A percentile compares a stretch with the other conserved stretches of the same genome.
Conservation (phyloP, 140 eudicot genomes). For the Stevia rebaudiana region DNA sequence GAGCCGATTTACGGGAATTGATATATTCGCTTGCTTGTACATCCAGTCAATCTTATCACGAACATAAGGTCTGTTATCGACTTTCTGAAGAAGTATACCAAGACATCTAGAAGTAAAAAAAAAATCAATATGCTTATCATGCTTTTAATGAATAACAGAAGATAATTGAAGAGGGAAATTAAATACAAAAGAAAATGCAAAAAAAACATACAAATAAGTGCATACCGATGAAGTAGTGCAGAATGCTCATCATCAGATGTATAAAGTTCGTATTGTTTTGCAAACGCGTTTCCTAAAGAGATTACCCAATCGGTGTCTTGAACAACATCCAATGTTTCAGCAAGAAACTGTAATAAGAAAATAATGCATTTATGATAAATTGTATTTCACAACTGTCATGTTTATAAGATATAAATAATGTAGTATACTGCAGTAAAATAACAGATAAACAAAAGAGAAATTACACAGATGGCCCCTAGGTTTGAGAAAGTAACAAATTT, state of each 20-base stretch:
- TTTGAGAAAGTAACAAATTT: no score
- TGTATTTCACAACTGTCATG: not conserved
- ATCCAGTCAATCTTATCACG: conserved; percentile 87
- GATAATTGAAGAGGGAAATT: conserved; percentile 1
- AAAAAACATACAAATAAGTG: conserved; percentile 1
- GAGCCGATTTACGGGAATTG: conserved; percentile 76
- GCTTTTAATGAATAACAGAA: not conserved
- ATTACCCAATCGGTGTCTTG: conserved; percentile 89
- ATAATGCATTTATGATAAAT: not conserved
- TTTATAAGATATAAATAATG: no score
- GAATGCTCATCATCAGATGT: conserved; percentile 82
- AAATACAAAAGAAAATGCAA: not conserved
- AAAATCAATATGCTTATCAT: conserved; percentile 18
- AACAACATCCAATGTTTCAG: conserved; percentile 91
- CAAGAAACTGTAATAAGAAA: conserved; percentile 60
- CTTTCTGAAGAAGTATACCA: conserved; percentile 92
- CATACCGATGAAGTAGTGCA: conserved; percentile 96
- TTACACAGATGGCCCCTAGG: no score
- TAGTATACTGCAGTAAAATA: not conserved
- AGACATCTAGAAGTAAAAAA: conserved; percentile 63
- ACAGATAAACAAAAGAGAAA: no score
- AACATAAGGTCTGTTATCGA: conserved; percentile 81
- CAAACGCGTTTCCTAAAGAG: conserved; percentile 82
- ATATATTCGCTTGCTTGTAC: conserved; percentile 77
- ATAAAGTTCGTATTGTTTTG: conserved; percentile 84